These are phyloP conservation scores for Hydnum rufescens DNA, from an alignment of 768 basidiomycete species.

Conservation along the genomic window DNA sequence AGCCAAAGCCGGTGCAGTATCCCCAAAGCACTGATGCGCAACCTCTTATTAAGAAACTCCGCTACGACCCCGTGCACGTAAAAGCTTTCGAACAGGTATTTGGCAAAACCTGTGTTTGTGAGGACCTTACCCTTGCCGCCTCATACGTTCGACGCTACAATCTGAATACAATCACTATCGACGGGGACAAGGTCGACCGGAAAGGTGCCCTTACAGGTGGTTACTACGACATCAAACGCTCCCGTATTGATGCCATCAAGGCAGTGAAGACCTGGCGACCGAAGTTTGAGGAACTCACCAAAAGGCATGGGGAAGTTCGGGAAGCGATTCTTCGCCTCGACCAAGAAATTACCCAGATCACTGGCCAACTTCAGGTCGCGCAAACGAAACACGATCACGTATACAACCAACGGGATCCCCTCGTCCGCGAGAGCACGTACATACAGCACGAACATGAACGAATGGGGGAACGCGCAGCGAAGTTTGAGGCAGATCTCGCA, in stretches of 20 bases:
- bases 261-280: slow-evolving; percentile 53
- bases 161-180: slow-evolving; percentile 92
- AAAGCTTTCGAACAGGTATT: slow-evolving; percentile 96
- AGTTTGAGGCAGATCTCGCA: slow-evolving; percentile 44
- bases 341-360: slow-evolving; percentile 62
- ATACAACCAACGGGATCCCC: slow-evolving; percentile 42
- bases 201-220: slow-evolving; percentile 94
- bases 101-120: slow-evolving; percentile 90
- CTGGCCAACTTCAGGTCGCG: slow-evolving; percentile 52
- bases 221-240: slow-evolving; percentile 79
- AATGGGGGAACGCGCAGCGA: slow-evolving; percentile 34
- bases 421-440: slow-evolving; percentile 38
- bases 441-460: slow-evolving; percentile 54
- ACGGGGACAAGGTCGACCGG: slow-evolving; percentile 93
- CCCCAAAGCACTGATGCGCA: slow-evolving; percentile 54
- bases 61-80: slow-evolving; percentile 44
- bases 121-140: slow-evolving; percentile 78
- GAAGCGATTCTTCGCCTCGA: slow-evolving; percentile 48
- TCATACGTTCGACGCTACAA: slow-evolving; percentile 88
- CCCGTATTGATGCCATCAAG: slow-evolving; percentile 75
- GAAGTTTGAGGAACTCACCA: slow-evolving; percentile 46
- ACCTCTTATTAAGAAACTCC: slow-evolving; percentile 65
- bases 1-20: slow-evolving; percentile 49
- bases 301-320: slow-evolving; percentile 55
- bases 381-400: slow-evolving; percentile 53